phyloP scores from a whole-genome alignment of 106 monocot genomes.

The Allium cepa region DNA sequence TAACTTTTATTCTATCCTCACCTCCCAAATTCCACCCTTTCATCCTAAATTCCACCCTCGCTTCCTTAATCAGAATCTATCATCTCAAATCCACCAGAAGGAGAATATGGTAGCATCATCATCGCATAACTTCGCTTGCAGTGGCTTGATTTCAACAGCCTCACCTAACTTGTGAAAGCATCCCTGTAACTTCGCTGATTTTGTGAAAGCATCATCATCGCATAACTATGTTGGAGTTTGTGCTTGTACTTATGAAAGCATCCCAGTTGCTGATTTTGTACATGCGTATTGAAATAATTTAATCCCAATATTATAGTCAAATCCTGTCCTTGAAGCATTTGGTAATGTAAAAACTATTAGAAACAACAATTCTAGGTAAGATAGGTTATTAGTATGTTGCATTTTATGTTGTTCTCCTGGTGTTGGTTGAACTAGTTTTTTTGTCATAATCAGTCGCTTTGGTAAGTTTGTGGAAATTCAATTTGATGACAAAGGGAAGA shows the following conservation, averaged over 20 bases:
- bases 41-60: too few species aligned
- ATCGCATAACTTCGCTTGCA: too few species aligned
- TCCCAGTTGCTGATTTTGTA: neutral
- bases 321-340: conserved; percentile 96
- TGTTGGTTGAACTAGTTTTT: neutral
- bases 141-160: too few species aligned
- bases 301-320: conserved; percentile 44
- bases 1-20: too few species aligned
- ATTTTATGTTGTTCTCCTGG: neutral
- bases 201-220: too few species aligned
- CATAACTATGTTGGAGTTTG: conserved; percentile 73
- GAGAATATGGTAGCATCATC: too few species aligned
- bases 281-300: neutral
- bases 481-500: conserved; percentile 44
- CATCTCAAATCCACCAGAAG: too few species aligned
- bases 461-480: conserved; percentile 75
- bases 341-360: conserved; percentile 93
- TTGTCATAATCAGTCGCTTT: conserved; percentile 39
- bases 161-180: too few species aligned
- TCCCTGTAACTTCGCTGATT: too few species aligned
- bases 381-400: neutral
- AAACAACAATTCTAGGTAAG: conserved; percentile 89
- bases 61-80: too few species aligned
- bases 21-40: too few species aligned
- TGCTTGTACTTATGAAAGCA: neutral